Conservation (phyloP, 805 yeast species). For the Nakazawaea siamensis region DNA sequence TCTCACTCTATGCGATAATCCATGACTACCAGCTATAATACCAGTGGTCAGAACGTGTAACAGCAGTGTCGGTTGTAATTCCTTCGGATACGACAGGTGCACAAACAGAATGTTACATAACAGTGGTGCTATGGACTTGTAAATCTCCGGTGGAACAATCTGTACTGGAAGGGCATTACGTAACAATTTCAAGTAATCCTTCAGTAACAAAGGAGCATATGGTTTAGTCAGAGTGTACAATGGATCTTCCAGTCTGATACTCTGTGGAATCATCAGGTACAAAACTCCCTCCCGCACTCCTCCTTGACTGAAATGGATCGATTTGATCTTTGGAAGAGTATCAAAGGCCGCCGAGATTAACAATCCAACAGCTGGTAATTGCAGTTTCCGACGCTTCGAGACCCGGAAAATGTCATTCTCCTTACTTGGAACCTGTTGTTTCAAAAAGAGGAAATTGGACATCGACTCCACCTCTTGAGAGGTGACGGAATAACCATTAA, state of each 20-base stretch:
- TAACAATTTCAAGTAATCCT: slow-evolving; percentile 45
- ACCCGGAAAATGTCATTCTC: slow-evolving; percentile 48
- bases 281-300: slow-evolving; percentile 74
- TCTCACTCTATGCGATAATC: slow-evolving; percentile 62
- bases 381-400: slow-evolving; percentile 56
- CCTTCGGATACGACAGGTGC: slow-evolving; percentile 71
- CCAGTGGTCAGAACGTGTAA: slow-evolving; percentile 68
- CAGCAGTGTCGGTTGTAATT: slow-evolving; percentile 68
- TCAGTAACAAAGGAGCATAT: slow-evolving; percentile 59
- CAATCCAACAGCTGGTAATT: slow-evolving; percentile 63
- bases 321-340: slow-evolving; percentile 49
- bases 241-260: slow-evolving; percentile 60
- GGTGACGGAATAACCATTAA: slow-evolving; percentile 60
- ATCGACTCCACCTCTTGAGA: slow-evolving; percentile 41
- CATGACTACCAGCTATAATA: slow-evolving; percentile 67
- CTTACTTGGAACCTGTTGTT: slow-evolving; percentile 34
- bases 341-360: slow-evolving; percentile 55
- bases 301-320: slow-evolving; percentile 66
- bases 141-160: slow-evolving; percentile 46
- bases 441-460: slow-evolving; percentile 43
- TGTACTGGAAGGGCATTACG: slow-evolving; percentile 47
- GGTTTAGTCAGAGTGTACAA: slow-evolving; percentile 60
- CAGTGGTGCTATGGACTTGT: slow-evolving; percentile 57
- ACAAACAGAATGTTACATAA: slow-evolving; percentile 68
- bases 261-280: slow-evolving; percentile 51